Evolutionary conservation across 306 rosid genomes (phyloP).

Genomic region (Bauhinia variegata): DNA sequence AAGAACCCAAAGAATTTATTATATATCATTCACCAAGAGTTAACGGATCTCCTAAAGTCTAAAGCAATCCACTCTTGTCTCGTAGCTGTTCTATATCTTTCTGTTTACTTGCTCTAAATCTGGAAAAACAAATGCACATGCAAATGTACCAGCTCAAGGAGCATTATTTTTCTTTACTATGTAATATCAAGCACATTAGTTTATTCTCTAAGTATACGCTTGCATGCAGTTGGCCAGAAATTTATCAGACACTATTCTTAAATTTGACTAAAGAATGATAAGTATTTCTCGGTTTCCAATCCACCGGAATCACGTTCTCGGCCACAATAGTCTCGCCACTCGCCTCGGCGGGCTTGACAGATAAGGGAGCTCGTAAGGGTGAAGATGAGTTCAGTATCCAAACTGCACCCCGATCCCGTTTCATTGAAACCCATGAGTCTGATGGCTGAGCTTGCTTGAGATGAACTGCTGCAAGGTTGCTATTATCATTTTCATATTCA

Average conservation of each 20-base stretch:
- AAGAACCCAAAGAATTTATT: no score
- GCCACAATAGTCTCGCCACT: constrained; percentile 46
- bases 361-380: constrained; percentile 57
- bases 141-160: no score
- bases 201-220: no score
- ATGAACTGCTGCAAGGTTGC: constrained; percentile 56
- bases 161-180: no score
- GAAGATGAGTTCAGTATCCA: constrained; percentile 62
- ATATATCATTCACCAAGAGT: no score
- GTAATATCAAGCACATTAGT: no score
- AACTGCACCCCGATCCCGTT: constrained; percentile 73
- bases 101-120: no score
- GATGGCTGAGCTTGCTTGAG: constrained; percentile 53
- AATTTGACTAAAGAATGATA: constrained; percentile 65
- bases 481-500: constrained; percentile 67
- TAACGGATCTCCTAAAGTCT: no score
- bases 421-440: constrained; percentile 61
- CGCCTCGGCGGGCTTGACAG: constrained; percentile 46
- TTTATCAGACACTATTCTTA: background rate
- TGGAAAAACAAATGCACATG: no score
- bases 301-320: constrained; percentile 61
- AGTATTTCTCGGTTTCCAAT: constrained; percentile 69
- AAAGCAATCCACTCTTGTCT: no score
- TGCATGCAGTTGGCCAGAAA: background rate
- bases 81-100: no score